Conservation (phyloP, 768 basidiomycete species). For the Lyophyllum decastes region DNA sequence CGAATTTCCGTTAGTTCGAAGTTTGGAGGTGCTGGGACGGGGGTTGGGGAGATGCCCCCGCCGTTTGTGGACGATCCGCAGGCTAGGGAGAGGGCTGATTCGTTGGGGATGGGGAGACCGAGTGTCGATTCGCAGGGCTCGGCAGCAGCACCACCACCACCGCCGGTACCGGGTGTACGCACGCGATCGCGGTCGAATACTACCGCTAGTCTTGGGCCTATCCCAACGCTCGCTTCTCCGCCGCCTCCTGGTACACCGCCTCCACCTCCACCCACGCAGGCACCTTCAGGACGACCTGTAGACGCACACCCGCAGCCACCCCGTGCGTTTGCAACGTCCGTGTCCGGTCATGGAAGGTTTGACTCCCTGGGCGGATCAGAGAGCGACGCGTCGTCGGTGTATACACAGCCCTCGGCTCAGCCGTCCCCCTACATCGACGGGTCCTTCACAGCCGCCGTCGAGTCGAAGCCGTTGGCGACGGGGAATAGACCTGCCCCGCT, state of each 20-base stretch:
- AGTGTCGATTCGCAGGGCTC: conserved; percentile 2
- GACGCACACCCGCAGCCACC: no score
- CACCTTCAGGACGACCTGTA: neutral
- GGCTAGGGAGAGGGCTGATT: conserved; percentile 7
- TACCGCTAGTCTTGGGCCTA: conserved; percentile 7
- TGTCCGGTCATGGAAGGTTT: neutral
- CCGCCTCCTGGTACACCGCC: neutral
- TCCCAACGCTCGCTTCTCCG: neutral
- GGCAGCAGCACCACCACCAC: neutral
- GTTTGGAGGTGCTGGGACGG: neutral
- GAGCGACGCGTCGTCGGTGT: conserved; percentile 33
- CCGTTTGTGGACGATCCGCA: conserved; percentile 15
- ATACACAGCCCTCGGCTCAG: conserved; percentile 30
- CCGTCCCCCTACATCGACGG: neutral
- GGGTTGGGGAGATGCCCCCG: neutral
- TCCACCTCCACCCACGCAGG: neutral
- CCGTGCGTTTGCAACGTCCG: neutral
- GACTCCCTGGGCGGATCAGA: conserved; percentile 13
- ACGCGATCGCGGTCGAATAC: conserved; percentile 15
- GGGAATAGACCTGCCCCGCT: conserved; percentile 32
- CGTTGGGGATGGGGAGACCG: conserved; percentile 2
- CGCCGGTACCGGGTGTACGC: neutral
- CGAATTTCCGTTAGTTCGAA: conserved; percentile 1
- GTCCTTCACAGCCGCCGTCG: neutral
- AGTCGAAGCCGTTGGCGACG: neutral